Conservation (phyloP, 306 rosid species). For the Prunus dulcis region DNA sequence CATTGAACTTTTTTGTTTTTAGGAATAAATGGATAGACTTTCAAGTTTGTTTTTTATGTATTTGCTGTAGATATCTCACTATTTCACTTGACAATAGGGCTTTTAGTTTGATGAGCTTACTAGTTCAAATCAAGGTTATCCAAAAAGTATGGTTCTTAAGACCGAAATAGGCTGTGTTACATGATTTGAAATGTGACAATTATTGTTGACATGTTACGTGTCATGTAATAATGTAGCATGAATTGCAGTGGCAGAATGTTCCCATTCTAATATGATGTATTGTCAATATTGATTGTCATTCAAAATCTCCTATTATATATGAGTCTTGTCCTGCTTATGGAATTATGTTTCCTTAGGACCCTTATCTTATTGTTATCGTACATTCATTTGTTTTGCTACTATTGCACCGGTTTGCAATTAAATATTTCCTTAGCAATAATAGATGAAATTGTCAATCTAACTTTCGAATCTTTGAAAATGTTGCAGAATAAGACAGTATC, state of each 20-base stretch:
- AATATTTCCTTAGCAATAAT: background rate
- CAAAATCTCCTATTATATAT: background rate
- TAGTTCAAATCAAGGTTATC: background rate
- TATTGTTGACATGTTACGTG: background rate
- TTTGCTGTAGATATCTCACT: background rate
- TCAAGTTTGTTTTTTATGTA: too few species aligned
- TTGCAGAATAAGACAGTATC: constrained; percentile 97
- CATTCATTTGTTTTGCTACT: background rate
- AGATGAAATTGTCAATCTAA: constrained; percentile 4
- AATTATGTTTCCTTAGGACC: background rate
- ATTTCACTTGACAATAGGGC: background rate
- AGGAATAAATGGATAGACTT: background rate
- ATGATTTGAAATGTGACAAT: background rate
- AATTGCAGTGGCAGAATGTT: background rate
- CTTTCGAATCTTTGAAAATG: background rate
- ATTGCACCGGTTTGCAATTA: background rate
- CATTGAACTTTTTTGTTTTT: background rate
- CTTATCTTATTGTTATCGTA: background rate
- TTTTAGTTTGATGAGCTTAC: background rate
- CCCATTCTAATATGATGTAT: background rate
- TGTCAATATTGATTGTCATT: background rate
- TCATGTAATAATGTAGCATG: background rate
- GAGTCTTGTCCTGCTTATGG: background rate
- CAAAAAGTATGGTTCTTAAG: background rate
- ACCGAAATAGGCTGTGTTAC: background rate